Base-by-base conservation (phyloP, 116 monocot species). In the Trichopus zeylanicus region DNA sequence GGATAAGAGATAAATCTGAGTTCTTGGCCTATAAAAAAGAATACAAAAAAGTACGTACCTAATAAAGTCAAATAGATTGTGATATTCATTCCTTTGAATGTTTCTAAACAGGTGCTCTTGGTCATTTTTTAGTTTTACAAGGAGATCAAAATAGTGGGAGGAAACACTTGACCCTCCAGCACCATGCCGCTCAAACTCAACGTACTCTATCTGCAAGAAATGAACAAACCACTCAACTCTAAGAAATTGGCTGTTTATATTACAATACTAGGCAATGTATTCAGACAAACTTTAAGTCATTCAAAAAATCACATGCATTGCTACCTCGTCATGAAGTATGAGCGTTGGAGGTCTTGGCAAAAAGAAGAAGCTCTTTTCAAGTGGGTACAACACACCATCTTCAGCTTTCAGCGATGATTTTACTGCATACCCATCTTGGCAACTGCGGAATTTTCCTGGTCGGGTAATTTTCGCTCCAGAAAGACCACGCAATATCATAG, bases 291-390 rank as follows among this genome's bases (percentile, higher is more conserved):
- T 33, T 33, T 33, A 33, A 8, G 4, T 33, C 32, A 33, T 33
- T 4, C 32, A 33, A 33, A 33, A 33, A 33, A 46, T 18, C 10
- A 6, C 34, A 10, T 35, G 10, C 10, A 64, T n/a, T 25, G 5
- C 26, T 86, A 90, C 97, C 84, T 97, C 97, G 35, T 97, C 97
- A 71, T 97, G 84, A 49, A 97, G 91, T 26, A 97, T 87, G 55
- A 97, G 97, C 53, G 98, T 98, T 25, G 98, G 98, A 56, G 91
- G 91, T 53, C 80, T 98, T 37, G 91, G 91, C 24, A 98, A 59
- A 73, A 98, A 98, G 75, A 98, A 98, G 69, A 98, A 98, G 22
- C 91, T 78, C 75, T 91, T 98, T 59, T 98, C 98, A 60, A 98
- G 91, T 4, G 98, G 98, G 74, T 98, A 98, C 19, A 98, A 26